Percentiles rank a stretch among this genome's conserved stretches.
Evolutionary conservation across 176 grass and related monocot genomes (phyloP).

Genomic region (Miscanthus lutarioriparius): DNA sequence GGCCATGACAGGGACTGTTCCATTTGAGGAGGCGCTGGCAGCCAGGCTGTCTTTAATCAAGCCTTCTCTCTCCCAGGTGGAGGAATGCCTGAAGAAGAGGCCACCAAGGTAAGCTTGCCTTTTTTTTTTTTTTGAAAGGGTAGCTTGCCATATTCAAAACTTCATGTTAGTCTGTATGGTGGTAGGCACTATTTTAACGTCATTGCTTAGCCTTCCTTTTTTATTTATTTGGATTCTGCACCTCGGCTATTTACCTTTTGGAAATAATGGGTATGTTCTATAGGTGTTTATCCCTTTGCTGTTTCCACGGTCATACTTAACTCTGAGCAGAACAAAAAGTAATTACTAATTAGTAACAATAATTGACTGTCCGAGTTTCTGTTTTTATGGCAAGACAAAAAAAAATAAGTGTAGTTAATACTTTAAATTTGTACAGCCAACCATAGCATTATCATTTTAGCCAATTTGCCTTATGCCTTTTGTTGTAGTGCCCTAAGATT

Average conservation of each 20-base stretch:
- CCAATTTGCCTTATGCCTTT: not conserved
- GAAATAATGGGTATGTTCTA: not conserved
- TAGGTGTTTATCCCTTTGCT: not conserved
- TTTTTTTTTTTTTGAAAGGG: too few species aligned
- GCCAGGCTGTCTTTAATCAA: constrained; percentile 86
- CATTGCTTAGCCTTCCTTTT: not conserved
- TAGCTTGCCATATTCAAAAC: not conserved
- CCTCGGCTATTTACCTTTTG: not conserved
- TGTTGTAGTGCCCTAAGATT: not conserved
- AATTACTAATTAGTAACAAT: not conserved
- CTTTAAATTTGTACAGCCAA: not conserved
- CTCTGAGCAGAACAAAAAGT: too few species aligned
- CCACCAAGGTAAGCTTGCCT: constrained; percentile 59
- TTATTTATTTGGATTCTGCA: not conserved
- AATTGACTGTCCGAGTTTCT: too few species aligned
- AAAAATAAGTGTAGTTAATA: not conserved
- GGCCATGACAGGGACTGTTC: constrained; percentile 88
- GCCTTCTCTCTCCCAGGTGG: constrained; percentile 67
- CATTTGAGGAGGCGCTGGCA: constrained; percentile 86
- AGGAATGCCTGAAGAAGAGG: constrained; percentile 71
- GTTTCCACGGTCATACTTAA: not conserved
- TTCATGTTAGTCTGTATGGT: constrained; percentile 1
- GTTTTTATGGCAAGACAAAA: too few species aligned
- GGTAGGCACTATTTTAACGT: constrained; percentile 27
- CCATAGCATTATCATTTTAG: not conserved